A percentile compares a stretch with the other conserved stretches of the same genome.
phyloP scores from a whole-genome alignment of 1,139 yeast species.

The Sporopachydermia cereana region DNA sequence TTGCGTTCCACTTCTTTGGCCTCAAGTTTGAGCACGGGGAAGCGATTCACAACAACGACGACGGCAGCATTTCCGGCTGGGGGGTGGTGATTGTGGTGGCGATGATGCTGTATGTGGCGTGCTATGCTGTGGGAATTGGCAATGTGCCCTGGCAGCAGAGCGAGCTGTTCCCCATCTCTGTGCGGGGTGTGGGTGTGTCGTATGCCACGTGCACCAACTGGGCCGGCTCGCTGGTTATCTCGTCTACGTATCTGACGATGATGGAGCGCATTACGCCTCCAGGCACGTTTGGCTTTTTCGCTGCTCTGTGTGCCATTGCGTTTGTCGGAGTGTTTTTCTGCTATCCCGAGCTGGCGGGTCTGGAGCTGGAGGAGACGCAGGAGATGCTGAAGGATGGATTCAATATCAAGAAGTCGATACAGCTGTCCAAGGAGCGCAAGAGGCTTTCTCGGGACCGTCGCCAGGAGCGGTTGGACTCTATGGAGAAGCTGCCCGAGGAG shows the following conservation, averaged over 20 bases:
- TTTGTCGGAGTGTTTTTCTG: slow-evolving; percentile 66
- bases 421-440: slow-evolving; percentile 44
- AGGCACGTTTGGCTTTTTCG: slow-evolving; percentile 86
- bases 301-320: slow-evolving; percentile 64
- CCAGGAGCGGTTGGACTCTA: slow-evolving; percentile 2
- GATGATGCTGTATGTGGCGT: slow-evolving; percentile 79
- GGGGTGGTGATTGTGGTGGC: slow-evolving; percentile 75
- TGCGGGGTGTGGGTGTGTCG: slow-evolving; percentile 85
- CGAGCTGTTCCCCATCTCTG: slow-evolving; percentile 85
- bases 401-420: slow-evolving; percentile 61
- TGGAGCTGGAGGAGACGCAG: slow-evolving; percentile 87
- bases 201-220: slow-evolving; percentile 92
- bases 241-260: slow-evolving; percentile 90
- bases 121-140: slow-evolving; percentile 90
- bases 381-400: slow-evolving; percentile 70
- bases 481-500: background rate
- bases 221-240: slow-evolving; percentile 87
- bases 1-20: slow-evolving; percentile 71
- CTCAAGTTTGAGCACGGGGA: slow-evolving; percentile 40
- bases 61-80: slow-evolving; percentile 53
- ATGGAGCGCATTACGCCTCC: slow-evolving; percentile 85
- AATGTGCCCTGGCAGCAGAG: slow-evolving; percentile 98
- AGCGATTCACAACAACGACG: slow-evolving; percentile 29
- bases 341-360: slow-evolving; percentile 85
- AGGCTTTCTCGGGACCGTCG: background rate